Conservation (phyloP, 805 yeast genomes). For the Middelhovenomyces tepae region DNA sequence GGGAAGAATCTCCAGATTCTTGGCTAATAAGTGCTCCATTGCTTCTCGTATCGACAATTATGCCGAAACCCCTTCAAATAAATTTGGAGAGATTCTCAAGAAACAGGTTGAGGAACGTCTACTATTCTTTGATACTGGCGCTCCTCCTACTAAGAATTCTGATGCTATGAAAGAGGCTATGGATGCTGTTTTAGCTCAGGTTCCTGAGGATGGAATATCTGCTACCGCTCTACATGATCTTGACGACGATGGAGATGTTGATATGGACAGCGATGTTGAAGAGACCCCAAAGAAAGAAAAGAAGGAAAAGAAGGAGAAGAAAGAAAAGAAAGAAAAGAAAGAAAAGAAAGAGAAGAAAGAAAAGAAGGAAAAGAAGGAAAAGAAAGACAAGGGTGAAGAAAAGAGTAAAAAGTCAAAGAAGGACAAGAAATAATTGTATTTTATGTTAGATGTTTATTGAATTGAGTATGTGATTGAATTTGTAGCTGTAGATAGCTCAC, state of each 20-base stretch:
- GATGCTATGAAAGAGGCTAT: conserved; percentile 92
- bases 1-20: conserved; percentile 97
- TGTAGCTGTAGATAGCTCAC: too few species aligned
- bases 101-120: conserved; percentile 97
- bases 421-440: conserved; percentile 33
- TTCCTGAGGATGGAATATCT: too few species aligned
- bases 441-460: too few species aligned
- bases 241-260: conserved; percentile 36
- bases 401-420: conserved; percentile 46
- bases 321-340: conserved; percentile 43
- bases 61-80: conserved; percentile 86
- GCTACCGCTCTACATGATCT: conserved; percentile 23
- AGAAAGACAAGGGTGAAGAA: conserved; percentile 43
- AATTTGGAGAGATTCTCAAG: conserved; percentile 84
- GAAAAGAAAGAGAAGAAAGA: conserved; percentile 34
- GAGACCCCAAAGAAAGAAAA: conserved; percentile 26
- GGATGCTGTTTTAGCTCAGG: conserved; percentile 43
- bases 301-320: conserved; percentile 41
- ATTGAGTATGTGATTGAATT: too few species aligned
- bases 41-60: conserved; percentile 98
- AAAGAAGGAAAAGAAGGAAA: conserved; percentile 38
- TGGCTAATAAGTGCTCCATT: conserved; percentile 98
- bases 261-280: conserved; percentile 26
- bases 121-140: conserved; percentile 92
- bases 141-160: conserved; percentile 90